A percentile compares a stretch with the other conserved stretches of the same genome.
phyloP scores from a whole-genome alignment of 176 grass and related monocot species.

The Zizania latifolia region DNA sequence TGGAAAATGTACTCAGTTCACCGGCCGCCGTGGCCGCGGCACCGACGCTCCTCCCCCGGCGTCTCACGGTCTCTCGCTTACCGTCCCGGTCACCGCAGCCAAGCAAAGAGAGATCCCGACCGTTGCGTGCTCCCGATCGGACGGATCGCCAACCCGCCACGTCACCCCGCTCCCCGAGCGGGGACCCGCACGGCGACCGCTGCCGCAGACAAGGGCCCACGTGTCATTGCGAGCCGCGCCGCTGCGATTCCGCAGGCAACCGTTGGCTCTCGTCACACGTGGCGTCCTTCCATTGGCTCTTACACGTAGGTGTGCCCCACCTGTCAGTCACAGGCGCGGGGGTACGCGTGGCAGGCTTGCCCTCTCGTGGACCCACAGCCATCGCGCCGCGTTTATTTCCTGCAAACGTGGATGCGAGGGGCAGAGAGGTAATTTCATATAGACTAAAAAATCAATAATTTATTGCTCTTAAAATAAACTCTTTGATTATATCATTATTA shows the following conservation, averaged over 20 bases:
- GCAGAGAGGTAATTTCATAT: neutral
- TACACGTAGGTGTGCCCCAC: neutral
- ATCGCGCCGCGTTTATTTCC: neutral
- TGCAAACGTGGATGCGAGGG: neutral
- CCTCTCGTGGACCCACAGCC: neutral
- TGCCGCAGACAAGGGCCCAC: neutral
- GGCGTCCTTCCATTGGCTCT: neutral
- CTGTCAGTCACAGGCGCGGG: neutral
- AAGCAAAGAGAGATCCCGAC: neutral
- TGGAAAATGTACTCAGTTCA: neutral
- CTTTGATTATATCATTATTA: too few relatives aligned
- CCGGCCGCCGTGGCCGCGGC: neutral
- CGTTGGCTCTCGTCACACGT: conserved; percentile 25
- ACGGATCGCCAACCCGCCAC: neutral
- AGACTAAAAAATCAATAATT: too few relatives aligned
- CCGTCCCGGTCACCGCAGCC: neutral
- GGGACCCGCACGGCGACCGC: too few relatives aligned
- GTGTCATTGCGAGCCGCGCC: too few relatives aligned
- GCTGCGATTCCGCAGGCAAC: too few relatives aligned
- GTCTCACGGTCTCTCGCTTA: neutral
- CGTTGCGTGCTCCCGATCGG: neutral
- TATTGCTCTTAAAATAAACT: too few relatives aligned
- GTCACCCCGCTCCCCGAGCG: neutral
- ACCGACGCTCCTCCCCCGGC: neutral
- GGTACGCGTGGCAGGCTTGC: neutral